Conservation (phyloP, 257 asterid species). For the Anisodus acutangulus region DNA sequence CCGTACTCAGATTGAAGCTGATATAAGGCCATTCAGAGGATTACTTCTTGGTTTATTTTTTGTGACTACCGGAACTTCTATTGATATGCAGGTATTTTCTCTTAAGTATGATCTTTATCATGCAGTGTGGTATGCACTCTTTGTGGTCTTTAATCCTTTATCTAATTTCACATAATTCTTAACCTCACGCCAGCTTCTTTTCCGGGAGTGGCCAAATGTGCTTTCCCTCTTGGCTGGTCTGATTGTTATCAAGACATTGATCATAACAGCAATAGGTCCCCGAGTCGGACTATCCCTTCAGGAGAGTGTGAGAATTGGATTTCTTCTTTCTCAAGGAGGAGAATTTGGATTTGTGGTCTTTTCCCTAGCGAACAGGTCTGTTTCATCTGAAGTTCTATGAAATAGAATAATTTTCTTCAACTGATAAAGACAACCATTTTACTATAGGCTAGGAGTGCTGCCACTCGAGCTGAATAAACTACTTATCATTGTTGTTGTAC, state of each 20-base stretch:
- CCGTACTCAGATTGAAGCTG: conserved; percentile 99
- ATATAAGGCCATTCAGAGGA: conserved; percentile 98
- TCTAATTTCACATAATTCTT: conserved; percentile 1
- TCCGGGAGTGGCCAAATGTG: conserved; percentile 99
- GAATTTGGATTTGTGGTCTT: conserved; percentile 97
- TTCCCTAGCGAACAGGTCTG: conserved; percentile 91
- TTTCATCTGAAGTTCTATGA: conserved; percentile 30
- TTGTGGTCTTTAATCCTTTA: neutral
- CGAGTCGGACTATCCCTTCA: conserved; percentile 84
- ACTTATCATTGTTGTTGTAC: conserved; percentile 95
- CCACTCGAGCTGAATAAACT: conserved; percentile 99
- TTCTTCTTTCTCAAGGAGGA: conserved; percentile 98
- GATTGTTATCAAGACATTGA: conserved; percentile 84
- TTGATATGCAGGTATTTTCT: conserved; percentile 81
- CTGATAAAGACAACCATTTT: neutral
- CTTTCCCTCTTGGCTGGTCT: conserved; percentile 91
- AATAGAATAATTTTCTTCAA: conserved; percentile 31
- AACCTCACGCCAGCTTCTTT: conserved; percentile 76
- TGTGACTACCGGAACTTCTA: conserved; percentile 96
- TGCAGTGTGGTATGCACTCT: neutral
- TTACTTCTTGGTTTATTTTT: conserved; percentile 95
- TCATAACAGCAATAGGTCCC: conserved; percentile 94
- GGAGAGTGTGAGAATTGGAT: conserved; percentile 94
- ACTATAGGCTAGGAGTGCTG: conserved; percentile 93
- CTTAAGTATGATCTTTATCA: conserved; percentile 8